Evolutionary conservation across 345 rosid species (phyloP).

Genomic region (Rhodomyrtus tomentosa): DNA sequence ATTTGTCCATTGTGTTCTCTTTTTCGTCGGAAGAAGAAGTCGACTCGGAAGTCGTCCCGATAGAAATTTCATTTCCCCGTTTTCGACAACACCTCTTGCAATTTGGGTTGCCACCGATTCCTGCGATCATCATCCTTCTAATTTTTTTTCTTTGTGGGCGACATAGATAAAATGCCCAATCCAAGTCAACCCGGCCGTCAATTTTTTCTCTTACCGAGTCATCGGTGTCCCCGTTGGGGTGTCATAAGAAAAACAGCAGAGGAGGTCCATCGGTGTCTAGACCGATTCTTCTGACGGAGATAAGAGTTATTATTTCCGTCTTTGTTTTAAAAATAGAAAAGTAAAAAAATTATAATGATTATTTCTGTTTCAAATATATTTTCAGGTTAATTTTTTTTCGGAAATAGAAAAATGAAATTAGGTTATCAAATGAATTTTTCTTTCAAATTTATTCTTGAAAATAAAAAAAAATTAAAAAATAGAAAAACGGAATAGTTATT

Average conservation of each 20-base stretch:
- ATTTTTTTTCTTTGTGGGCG: not conserved
- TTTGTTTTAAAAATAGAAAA: too few species aligned
- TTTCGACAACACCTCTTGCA: not conserved
- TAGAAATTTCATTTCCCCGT: not conserved
- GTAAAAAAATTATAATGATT: too few species aligned
- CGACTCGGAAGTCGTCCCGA: not conserved
- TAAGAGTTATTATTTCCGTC: too few species aligned
- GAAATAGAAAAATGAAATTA: too few species aligned
- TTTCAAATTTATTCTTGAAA: too few species aligned
- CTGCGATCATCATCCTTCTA: not conserved
- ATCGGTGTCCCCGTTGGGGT: not conserved
- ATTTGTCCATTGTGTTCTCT: not conserved
- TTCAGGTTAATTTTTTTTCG: too few species aligned
- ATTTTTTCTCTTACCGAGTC: not conserved
- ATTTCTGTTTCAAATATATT: too few species aligned
- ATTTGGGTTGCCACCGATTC: not conserved
- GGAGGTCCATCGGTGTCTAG: not conserved
- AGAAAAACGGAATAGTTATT: too few species aligned
- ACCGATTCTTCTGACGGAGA: not conserved
- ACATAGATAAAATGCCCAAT: not conserved
- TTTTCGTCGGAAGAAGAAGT: not conserved
- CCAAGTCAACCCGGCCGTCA: not conserved
- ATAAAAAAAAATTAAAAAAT: too few species aligned
- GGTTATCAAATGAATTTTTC: too few species aligned
- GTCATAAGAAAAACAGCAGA: not conserved